Percentiles rank a stretch among this genome's conserved stretches.
Conservation (phyloP, 2,329 filamentous ascomycete species). For the Alternaria tenuissima region DNA sequence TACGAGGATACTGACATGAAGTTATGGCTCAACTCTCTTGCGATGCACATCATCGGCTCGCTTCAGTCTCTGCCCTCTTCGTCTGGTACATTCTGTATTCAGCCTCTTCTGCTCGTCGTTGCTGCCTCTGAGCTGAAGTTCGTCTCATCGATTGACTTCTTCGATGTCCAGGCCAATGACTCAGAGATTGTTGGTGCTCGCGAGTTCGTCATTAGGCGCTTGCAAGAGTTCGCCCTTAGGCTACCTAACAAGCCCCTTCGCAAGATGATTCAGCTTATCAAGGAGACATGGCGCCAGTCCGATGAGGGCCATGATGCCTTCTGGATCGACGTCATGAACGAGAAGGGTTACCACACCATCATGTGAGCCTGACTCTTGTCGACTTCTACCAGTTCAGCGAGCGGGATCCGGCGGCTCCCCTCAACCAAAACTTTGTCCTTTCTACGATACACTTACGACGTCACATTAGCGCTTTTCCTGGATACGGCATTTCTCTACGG, state of each 20-base stretch:
- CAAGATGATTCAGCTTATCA: constrained; percentile 60
- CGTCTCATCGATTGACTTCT: constrained; percentile 50
- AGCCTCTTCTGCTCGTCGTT: constrained; percentile 62
- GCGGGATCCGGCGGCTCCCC: constrained; percentile 5
- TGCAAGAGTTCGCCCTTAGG: constrained; percentile 56
- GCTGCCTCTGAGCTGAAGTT: constrained; percentile 61
- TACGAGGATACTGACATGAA: constrained; percentile 47
- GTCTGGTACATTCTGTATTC: constrained; percentile 63
- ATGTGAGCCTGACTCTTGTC: constrained; percentile 53
- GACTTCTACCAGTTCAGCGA: background rate
- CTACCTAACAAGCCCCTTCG: constrained; percentile 62
- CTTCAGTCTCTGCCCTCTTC: constrained; percentile 61
- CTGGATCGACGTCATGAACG: constrained; percentile 66
- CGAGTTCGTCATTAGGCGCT: constrained; percentile 59
- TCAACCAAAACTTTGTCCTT: constrained; percentile 3
- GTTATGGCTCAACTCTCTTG: constrained; percentile 60
- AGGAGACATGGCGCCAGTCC: constrained; percentile 62
- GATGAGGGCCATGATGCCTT: constrained; percentile 61
- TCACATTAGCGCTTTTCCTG: constrained; percentile 7
- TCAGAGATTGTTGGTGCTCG: constrained; percentile 55
- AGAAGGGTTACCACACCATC: constrained; percentile 65
- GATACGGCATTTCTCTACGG: constrained; percentile 9
- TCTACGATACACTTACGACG: constrained; percentile 11
- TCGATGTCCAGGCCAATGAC: constrained; percentile 54
- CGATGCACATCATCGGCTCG: constrained; percentile 59